Evolutionary conservation across 805 yeast species (phyloP), one percentile per base, ranked within the genome.

Genomic region (Starmerella gropengiesseri): DNA sequence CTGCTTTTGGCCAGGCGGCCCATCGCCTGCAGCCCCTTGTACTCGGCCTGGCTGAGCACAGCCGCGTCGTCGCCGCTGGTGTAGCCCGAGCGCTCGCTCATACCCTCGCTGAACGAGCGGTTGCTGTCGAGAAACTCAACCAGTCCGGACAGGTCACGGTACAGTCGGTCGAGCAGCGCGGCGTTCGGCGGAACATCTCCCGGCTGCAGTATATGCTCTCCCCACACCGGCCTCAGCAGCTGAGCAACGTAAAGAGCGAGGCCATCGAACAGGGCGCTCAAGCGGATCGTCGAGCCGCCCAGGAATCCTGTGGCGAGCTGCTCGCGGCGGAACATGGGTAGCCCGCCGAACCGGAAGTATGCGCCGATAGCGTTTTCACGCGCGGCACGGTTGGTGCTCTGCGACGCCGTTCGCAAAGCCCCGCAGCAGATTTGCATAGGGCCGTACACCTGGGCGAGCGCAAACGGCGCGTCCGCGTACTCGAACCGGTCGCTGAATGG

Each of bases 221-320:
- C 70, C 99, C 99, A 91, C 36, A 77, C 68, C 16, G 77, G 78
- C 49, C 93, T 72, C 49, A 89, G 75, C 14, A 87, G 61, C 52
- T 97, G 73, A 1, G 95, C 72, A 25, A 86, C 67, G 45, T 86
- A 72, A 20, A 85, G 69, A 12, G 89, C 78, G 14, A 84, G 74
- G 36, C 95, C 97, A 59, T 84, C 87, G 55, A 87, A 86, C 52
- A 95, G 69, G 53, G 94, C 94, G 62, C 95, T 83, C 47, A 91
- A 70, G 23, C 82, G 75, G n/a, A 89, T 94, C 5, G 50, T 38
- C 13, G 43, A 22, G 21, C 44, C 47, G 23, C 46, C 46, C 29
- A 47, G 34, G 22, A 49, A 44, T 27, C 49, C 49, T 16, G 44
- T 20, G 21, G 33, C 43, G 16, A 51, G 30, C 29, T 44, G 48